These are phyloP conservation scores for Rubia tinctorum DNA, from an alignment of 305 asterid genomes.

Conservation along the genomic window DNA sequence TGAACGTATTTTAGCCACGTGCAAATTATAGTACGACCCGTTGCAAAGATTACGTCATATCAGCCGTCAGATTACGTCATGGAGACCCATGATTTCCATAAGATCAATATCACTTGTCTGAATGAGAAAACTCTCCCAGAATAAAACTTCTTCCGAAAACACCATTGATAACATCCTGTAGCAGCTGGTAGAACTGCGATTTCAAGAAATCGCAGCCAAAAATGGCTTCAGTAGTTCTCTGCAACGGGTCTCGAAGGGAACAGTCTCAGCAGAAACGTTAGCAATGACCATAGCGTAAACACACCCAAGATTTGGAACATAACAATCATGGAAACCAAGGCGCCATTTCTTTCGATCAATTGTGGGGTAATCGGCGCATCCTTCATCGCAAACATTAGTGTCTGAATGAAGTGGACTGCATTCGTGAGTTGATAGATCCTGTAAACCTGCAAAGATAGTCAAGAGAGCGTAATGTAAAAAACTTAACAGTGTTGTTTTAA, in stretches of 20 bases:
- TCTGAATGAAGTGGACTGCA: conserved; percentile 58
- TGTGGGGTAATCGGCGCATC: conserved; percentile 41
- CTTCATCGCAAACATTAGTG: conserved; percentile 51
- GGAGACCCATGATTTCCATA: not conserved
- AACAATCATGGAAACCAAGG: conserved; percentile 51
- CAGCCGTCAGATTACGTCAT: not conserved
- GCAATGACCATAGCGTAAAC: conserved; percentile 83
- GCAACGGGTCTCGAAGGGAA: conserved; percentile 90
- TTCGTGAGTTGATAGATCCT: conserved; percentile 83
- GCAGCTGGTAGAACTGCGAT: not conserved
- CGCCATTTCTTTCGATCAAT: conserved; percentile 48
- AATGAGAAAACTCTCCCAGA: not conserved
- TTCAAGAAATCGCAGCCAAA: not conserved
- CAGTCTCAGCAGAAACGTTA: conserved; percentile 81
- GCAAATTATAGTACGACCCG: not conserved
- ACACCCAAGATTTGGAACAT: conserved; percentile 67
- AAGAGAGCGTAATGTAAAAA: conserved; percentile 6
- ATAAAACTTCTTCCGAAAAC: not conserved
- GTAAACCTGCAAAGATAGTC: conserved; percentile 51
- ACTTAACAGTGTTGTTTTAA: not conserved
- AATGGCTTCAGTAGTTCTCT: conserved; percentile 58
- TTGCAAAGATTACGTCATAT: not conserved
- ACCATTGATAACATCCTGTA: not conserved
- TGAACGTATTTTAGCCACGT: not conserved
- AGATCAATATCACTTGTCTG: not conserved